Conservation (phyloP, 495 filamentous ascomycete genomes). For the Ramalina intermedia region DNA sequence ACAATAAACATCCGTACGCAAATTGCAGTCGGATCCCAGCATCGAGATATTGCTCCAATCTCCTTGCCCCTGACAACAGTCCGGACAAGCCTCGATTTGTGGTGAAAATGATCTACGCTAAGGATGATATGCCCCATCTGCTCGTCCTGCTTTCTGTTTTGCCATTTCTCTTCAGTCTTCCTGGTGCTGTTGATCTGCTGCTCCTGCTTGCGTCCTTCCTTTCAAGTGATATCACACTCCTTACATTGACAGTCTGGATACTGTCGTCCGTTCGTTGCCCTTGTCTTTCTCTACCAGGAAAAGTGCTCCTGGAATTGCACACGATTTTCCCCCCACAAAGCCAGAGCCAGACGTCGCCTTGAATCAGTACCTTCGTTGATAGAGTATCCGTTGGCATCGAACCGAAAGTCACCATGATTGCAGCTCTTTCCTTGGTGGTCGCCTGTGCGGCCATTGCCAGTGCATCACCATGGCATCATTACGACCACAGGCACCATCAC, state of each 20-base stretch:
- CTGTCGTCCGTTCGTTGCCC: conserved; percentile 3
- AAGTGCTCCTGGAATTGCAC: too few relatives aligned
- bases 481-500: not conserved
- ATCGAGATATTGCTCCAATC: too few relatives aligned
- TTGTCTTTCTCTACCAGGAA: not conserved
- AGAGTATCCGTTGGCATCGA: not conserved
- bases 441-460: not conserved
- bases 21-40: too few relatives aligned
- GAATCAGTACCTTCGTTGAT: not conserved
- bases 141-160: not conserved
- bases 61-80: too few relatives aligned
- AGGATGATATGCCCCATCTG: not conserved
- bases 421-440: not conserved
- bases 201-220: not conserved
- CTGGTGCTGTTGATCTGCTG: not conserved
- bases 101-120: too few relatives aligned
- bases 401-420: not conserved
- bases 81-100: too few relatives aligned
- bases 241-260: conserved; percentile 4
- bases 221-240: not conserved
- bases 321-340: not conserved
- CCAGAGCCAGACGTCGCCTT: not conserved
- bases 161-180: not conserved
- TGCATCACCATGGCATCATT: conserved; percentile 1
- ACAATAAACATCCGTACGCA: too few relatives aligned